phyloP scores from a whole-genome alignment of 73 alveolate genomes.

The Stentor coeruleus region DNA sequence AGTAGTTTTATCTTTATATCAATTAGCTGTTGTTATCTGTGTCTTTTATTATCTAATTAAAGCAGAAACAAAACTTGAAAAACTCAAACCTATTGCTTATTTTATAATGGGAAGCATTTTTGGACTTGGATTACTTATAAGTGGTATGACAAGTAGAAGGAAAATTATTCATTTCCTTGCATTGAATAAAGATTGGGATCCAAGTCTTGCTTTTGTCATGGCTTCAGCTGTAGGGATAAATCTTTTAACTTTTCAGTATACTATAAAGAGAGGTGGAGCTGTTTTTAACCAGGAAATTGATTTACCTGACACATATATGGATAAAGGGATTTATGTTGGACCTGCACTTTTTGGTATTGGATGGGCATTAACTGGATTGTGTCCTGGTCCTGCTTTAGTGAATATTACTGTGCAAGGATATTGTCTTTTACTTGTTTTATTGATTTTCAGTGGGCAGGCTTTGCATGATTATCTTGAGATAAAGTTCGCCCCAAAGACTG shows the following conservation, averaged over 20 bases:
- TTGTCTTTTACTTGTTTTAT: neutral
- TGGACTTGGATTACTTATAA: slow-evolving; percentile 77
- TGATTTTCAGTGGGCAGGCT: neutral
- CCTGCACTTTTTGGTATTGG: slow-evolving; percentile 95
- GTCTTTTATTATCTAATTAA: neutral
- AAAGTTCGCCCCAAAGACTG: neutral
- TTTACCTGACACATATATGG: slow-evolving; percentile 27
- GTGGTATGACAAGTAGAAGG: slow-evolving; percentile 93
- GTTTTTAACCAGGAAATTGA: neutral
- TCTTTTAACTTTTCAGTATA: slow-evolving; percentile 64
- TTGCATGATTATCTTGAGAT: neutral
- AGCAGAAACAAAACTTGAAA: neutral
- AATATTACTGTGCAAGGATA: neutral
- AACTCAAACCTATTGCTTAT: neutral
- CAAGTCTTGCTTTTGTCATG: slow-evolving; percentile 80
- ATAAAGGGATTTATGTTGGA: slow-evolving; percentile 79
- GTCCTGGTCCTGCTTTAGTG: slow-evolving; percentile 97
- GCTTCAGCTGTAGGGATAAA: slow-evolving; percentile 82
- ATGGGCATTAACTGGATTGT: slow-evolving; percentile 97
- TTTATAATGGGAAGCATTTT: slow-evolving; percentile 38
- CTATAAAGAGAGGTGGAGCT: slow-evolving; percentile 39
- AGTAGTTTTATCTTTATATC: neutral
- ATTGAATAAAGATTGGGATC: slow-evolving; percentile 84
- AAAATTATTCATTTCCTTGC: slow-evolving; percentile 78
- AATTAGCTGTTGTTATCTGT: neutral